Evolutionary conservation across 2,329 filamentous ascomycete species (phyloP).

Genomic region (Trichophyton schoenleinii): DNA sequence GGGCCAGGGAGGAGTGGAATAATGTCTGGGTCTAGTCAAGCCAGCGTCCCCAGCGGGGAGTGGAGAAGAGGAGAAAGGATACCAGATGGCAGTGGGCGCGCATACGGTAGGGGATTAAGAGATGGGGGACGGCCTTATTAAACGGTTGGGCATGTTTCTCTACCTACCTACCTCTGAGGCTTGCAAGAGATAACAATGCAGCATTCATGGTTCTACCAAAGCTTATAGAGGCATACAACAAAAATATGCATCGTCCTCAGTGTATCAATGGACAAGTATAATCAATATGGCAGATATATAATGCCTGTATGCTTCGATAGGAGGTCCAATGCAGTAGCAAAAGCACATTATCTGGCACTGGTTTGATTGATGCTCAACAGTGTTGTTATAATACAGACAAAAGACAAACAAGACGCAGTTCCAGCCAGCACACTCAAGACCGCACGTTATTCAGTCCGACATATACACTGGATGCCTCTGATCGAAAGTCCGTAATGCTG

Average conservation of each 20-base stretch:
- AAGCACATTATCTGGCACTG: not conserved
- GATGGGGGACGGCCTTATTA: not conserved
- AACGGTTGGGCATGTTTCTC: not conserved
- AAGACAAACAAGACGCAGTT: not conserved
- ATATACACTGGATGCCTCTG: not conserved
- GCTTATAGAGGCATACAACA: no score
- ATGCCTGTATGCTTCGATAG: not conserved
- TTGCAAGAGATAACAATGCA: not conserved
- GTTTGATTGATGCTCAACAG: not conserved
- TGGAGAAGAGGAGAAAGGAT: constrained; percentile 39
- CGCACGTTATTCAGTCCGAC: not conserved
- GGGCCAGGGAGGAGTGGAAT: constrained; percentile 30
- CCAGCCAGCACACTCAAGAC: not conserved
- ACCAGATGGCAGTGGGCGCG: constrained; percentile 27
- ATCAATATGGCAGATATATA: no score
- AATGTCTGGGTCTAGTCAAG: constrained; percentile 26
- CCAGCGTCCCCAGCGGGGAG: constrained; percentile 34
- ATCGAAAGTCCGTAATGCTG: no score
- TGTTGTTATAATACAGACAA: not conserved
- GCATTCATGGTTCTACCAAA: not conserved
- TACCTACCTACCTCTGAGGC: not conserved
- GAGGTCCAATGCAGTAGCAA: not conserved
- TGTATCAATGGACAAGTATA: no score
- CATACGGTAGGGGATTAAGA: constrained; percentile 26
- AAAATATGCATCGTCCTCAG: no score